A percentile compares a stretch with the other conserved stretches of the same genome.
These are phyloP conservation scores for Diaporthe citri DNA, from an alignment of 2,329 filamentous ascomycete species.

Conservation along the genomic window DNA sequence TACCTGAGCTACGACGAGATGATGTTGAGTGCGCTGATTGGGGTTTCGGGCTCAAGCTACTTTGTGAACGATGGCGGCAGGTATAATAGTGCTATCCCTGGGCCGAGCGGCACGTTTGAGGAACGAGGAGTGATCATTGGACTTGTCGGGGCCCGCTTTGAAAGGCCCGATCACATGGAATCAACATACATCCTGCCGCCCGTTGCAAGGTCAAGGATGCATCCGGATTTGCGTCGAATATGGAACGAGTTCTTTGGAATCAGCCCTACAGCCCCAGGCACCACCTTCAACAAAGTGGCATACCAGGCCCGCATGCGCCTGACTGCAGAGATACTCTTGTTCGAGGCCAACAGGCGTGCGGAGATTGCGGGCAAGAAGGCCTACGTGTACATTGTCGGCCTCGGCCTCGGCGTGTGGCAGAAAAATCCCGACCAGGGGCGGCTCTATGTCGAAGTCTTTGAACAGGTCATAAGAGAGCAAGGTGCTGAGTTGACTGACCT, in stretches of 20 bases:
- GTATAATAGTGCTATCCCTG: slow-evolving; percentile 39
- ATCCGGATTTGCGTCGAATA: slow-evolving; percentile 29
- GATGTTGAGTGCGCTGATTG: slow-evolving; percentile 49
- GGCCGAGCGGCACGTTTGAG: slow-evolving; percentile 42
- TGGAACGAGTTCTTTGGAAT: background rate
- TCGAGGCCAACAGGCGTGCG: slow-evolving; percentile 48
- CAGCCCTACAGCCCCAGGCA: background rate
- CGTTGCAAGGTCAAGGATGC: slow-evolving; percentile 35
- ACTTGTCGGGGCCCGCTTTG: slow-evolving; percentile 50
- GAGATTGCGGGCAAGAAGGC: slow-evolving; percentile 42
- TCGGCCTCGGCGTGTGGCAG: slow-evolving; percentile 49
- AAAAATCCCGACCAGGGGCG: slow-evolving; percentile 34
- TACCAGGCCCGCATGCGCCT: slow-evolving; percentile 48
- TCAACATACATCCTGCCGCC: slow-evolving; percentile 32
- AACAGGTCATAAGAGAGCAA: background rate
- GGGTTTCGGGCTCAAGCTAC: slow-evolving; percentile 47
- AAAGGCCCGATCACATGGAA: slow-evolving; percentile 49
- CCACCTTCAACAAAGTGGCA: slow-evolving; percentile 42
- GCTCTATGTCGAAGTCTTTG: slow-evolving; percentile 23
- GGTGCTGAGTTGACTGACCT: background rate
- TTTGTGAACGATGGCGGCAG: slow-evolving; percentile 50
- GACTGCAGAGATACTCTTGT: slow-evolving; percentile 46
- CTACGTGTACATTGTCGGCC: slow-evolving; percentile 49
- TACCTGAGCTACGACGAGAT: slow-evolving; percentile 53
- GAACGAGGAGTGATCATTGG: slow-evolving; percentile 49